Evolutionary conservation across 129 eudicot genomes (phyloP), one percentile per base, ranked within the genome.

Genomic region (Artemisia tridentata): DNA sequence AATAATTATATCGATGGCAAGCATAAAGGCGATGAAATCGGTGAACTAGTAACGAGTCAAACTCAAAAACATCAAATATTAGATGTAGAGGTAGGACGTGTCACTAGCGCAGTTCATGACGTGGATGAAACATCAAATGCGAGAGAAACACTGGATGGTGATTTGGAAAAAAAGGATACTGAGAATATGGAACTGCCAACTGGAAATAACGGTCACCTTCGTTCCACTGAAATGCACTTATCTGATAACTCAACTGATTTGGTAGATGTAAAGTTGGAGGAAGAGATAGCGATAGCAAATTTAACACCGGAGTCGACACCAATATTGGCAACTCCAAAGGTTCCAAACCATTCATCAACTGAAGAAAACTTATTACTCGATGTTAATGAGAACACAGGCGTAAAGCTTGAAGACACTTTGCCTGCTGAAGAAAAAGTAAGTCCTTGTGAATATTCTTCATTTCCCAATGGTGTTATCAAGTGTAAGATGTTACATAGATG

Each of bases 1-100:
- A 34, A n/a, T 63, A 23, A 31, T 48, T 14, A 38, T 0, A 3
- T 63, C 17, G 46, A 29, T 15, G 48, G 10, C 11, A 12, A 25
- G 9, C 45, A 59, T 59, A 4, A 34, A 59, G 27, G 38, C 20
- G 43, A 13, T 13, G 65, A 59, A 25, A 45, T 51, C 25, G 62
- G 53, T 61, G 75, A 72, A 51, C 6, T 70, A 11, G 88, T 76
- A 72, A 77, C 80, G 66, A 61, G 65, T 45, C 62, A 67, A 68
- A 21, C 79, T 60, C 64, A 34, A 55, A 63, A 72, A 31, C 69
- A 48, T 34, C 75, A 20, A 57, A 23, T 61, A 25, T 68, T 31
- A 23, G 71, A 80, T 59, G 45, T 82, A 61, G 68, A 58, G 54
- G 87, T 81, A 69, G 91, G 81, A 10, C 80, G 84, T 76, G 38